A percentile compares a stretch with the other conserved stretches of the same genome.
These are phyloP conservation scores for Neurospora sp. DNA, from an alignment of 495 filamentous ascomycete species.

Conservation along the genomic window DNA sequence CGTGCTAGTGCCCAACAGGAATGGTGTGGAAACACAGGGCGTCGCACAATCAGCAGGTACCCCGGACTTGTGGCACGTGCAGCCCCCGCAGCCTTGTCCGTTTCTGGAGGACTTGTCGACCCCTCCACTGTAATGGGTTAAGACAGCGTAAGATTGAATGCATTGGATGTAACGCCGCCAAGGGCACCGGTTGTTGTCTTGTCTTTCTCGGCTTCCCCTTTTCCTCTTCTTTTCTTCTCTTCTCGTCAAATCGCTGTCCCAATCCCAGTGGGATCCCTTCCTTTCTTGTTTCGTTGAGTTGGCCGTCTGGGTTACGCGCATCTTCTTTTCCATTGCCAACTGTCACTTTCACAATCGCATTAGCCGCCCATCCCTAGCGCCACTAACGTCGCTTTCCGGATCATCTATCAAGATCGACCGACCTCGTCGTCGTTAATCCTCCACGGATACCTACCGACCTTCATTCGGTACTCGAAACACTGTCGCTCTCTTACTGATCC, in stretches of 20 bases:
- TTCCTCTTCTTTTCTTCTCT: neutral
- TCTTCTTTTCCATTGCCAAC: neutral
- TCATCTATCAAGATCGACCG: neutral
- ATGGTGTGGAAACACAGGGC: neutral
- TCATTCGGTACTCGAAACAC: neutral
- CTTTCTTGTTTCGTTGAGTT: neutral
- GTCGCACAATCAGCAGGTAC: neutral
- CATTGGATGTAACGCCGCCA: neutral
- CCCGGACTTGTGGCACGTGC: neutral
- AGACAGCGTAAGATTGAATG: neutral
- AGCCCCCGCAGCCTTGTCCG: too few relatives aligned
- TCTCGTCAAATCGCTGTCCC: neutral
- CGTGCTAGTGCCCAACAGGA: neutral
- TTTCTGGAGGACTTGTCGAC: neutral
- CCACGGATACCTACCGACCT: neutral
- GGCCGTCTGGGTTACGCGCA: neutral
- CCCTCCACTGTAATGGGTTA: neutral
- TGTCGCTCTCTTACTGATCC: neutral
- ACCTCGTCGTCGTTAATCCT: neutral
- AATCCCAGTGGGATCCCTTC: neutral
- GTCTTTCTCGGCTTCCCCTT: neutral
- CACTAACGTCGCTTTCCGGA: neutral
- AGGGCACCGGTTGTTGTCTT: neutral
- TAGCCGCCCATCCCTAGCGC: neutral
- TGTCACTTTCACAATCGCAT: neutral